Base-by-base conservation (phyloP, 2,329 filamentous ascomycete genomes). In the Teratosphaeria pseudoeucalypti region DNA sequence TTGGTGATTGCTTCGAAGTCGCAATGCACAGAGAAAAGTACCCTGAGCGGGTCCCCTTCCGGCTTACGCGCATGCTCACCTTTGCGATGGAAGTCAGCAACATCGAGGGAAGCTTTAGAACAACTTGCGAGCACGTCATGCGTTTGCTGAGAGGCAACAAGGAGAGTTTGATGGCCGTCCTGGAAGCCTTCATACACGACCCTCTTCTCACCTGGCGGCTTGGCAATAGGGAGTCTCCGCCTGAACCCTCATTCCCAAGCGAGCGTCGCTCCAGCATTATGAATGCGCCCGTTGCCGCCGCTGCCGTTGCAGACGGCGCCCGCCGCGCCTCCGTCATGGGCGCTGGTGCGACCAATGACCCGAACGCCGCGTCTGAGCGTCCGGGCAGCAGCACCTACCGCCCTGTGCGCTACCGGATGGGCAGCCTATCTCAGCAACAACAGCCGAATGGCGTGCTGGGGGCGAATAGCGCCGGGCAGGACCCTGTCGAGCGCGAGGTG, bases 61-160 rank as follows among this genome's bases (percentile, higher is more conserved):
- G 95, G 60, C 81, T 99, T 55, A 99, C 94, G 2, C 85, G 94
- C 66, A 99, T 99, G 94, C 84, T 99, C 76, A 99, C 95, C 0
- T 99, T 96, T 72, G 95, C 95, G 26, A 99, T 99, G 94, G 94
- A 99, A 77, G 94, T 99, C 59, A 96, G 92, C 82, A 99, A 99
- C 72, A 99, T 99, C 66, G 94, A 99, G 75, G 94, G 94, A 67
- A 96, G 90, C 75, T 99, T 96, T 81, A 86, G 95, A 62, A 97
- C 96, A 60, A 97, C 94, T 6, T 99, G 92, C 68, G 95, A 99
- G 76, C 92, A 96, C 68, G 92, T 96, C 56, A 99, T 99, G 94
- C 85, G 94, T 62, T 92, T 99, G 14, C 79, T 99, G 65, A 82
- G 94, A 59, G 91, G 94, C 66, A 99, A 99, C 76, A 99, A 99